Percentiles rank a stretch among this genome's conserved stretches.
Conservation (phyloP, 305 asterid genomes). For the Fraxinus latifolia region DNA sequence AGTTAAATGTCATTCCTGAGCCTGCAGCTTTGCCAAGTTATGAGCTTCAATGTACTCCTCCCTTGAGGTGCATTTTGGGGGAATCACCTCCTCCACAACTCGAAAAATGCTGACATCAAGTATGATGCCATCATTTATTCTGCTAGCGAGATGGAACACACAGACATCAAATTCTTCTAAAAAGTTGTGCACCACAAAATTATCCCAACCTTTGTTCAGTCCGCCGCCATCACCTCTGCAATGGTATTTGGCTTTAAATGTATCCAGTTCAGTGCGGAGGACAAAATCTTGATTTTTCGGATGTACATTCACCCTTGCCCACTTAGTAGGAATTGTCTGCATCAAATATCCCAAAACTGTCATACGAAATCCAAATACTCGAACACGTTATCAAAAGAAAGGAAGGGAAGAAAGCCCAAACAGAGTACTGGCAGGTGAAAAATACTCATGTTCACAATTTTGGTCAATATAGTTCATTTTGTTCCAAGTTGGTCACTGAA, state of each 20-base stretch:
- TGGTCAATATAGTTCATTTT: not conserved
- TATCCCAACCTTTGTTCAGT: slow-evolving; percentile 35
- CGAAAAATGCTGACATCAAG: slow-evolving; percentile 22
- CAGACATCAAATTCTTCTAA: slow-evolving; percentile 37
- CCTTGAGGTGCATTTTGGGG: slow-evolving; percentile 6
- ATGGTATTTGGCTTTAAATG: slow-evolving; percentile 20
- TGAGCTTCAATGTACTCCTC: not conserved
- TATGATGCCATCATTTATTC: not conserved
- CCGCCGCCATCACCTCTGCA: slow-evolving; percentile 18
- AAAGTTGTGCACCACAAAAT: slow-evolving; percentile 29
- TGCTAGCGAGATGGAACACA: slow-evolving; percentile 7
- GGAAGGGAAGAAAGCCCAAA: not conserved
- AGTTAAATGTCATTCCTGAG: not conserved
- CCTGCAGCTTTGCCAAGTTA: not conserved
- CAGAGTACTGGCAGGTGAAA: not conserved
- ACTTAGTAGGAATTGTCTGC: slow-evolving; percentile 37
- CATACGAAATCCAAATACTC: not conserved
- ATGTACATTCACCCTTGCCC: slow-evolving; percentile 31
- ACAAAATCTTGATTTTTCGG: not conserved
- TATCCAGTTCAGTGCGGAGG: slow-evolving; percentile 22
- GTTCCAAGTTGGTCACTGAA: not conserved
- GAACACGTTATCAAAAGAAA: slow-evolving; percentile 2
- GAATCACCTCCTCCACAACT: slow-evolving; percentile 23
- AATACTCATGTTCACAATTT: not conserved
- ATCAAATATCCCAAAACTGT: not conserved